These are phyloP conservation scores for Xanthoconium purpureum DNA, from an alignment of 768 basidiomycete species.

Conservation along the genomic window DNA sequence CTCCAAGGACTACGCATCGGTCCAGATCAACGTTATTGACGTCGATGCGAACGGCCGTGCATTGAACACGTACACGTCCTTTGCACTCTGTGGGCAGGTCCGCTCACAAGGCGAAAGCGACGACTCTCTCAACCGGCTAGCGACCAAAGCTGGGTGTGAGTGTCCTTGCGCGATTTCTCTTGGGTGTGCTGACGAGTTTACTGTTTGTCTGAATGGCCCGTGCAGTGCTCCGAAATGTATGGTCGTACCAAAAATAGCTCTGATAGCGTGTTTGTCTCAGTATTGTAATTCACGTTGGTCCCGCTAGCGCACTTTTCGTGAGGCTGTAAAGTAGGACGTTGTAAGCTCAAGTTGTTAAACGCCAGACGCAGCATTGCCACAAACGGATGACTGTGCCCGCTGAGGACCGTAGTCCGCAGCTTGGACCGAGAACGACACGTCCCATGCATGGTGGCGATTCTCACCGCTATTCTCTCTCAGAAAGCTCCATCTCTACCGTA, in stretches of 20 bases:
- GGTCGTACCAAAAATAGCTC: slow-evolving; percentile 87
- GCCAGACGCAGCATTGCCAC: slow-evolving; percentile 12
- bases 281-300: slow-evolving; percentile 16
- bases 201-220: slow-evolving; percentile 4
- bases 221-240: slow-evolving; percentile 92
- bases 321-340: not conserved
- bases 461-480: slow-evolving; percentile 37
- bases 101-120: slow-evolving; percentile 95
- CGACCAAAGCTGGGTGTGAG: slow-evolving; percentile 93
- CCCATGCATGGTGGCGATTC: slow-evolving; percentile 19
- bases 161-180: slow-evolving; percentile 16
- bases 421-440: not conserved
- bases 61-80: slow-evolving; percentile 76
- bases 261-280: slow-evolving; percentile 7
- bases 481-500: slow-evolving; percentile 45
- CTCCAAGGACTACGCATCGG: slow-evolving; percentile 98
- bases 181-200: slow-evolving; percentile 6
- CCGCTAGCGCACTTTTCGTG: not conserved
- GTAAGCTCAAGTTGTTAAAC: not conserved
- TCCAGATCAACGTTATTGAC: slow-evolving; percentile 93
- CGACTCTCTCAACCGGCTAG: slow-evolving; percentile 93
- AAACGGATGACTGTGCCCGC: slow-evolving; percentile 19
- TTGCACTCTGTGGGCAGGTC: slow-evolving; percentile 92
- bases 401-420: slow-evolving; percentile 6
- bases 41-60: slow-evolving; percentile 89